Evolutionary conservation across 208 protist species (phyloP).

Genomic region (Trypanosoma lewisi): DNA sequence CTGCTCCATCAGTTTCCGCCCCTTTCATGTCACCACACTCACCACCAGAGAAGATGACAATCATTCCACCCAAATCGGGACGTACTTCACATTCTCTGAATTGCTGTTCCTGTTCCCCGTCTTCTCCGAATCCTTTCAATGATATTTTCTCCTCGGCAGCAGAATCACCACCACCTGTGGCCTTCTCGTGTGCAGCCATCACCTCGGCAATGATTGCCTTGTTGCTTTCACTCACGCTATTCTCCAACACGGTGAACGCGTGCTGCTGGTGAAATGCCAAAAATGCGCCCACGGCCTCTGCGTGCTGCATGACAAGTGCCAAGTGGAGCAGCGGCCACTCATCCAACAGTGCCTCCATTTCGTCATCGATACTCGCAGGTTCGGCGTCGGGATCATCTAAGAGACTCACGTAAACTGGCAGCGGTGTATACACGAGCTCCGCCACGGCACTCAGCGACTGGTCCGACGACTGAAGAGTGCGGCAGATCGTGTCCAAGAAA

Average conservation of each 20-base stretch:
- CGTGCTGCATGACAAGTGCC: slow-evolving; percentile 53
- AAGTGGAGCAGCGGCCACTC: slow-evolving; percentile 70
- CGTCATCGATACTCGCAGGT: slow-evolving; percentile 25
- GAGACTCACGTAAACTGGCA: slow-evolving; percentile 63
- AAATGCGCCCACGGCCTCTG: slow-evolving; percentile 27
- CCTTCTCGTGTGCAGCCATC: neutral
- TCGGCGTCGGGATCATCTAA: slow-evolving; percentile 47
- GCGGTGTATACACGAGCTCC: slow-evolving; percentile 36
- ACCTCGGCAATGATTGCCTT: neutral
- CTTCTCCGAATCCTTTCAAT: neutral
- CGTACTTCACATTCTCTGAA: slow-evolving; percentile 43
- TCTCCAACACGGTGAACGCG: slow-evolving; percentile 34
- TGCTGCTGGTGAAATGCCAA: slow-evolving; percentile 65
- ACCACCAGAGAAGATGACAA: slow-evolving; percentile 43
- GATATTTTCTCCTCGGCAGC: neutral
- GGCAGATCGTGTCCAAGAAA: slow-evolving; percentile 24
- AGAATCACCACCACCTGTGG: slow-evolving; percentile 4
- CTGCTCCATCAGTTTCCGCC: no score
- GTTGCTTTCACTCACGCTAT: slow-evolving; percentile 1
- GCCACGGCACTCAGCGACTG: slow-evolving; percentile 23
- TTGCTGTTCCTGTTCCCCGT: neutral
- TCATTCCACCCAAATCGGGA: slow-evolving; percentile 41
- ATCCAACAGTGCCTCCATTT: slow-evolving; percentile 42
- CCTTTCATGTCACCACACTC: neutral
- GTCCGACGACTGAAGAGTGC: slow-evolving; percentile 1